Conservation (phyloP, 2,329 filamentous ascomycete genomes). For the Fusarium proliferatum region DNA sequence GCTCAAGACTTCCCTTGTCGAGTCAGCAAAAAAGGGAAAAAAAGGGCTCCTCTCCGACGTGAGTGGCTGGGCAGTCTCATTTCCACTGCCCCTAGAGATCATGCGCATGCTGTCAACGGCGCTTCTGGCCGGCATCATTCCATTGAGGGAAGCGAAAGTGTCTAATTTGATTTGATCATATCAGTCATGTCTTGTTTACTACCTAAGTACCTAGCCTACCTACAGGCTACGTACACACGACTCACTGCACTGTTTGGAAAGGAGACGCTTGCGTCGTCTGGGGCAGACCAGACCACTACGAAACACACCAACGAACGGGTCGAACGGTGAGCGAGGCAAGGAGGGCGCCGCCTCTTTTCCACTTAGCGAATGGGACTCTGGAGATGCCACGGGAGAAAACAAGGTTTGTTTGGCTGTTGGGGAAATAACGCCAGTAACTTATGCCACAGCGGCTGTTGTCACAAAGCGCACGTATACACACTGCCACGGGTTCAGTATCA, state of each 20-base stretch:
- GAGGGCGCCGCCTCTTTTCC: slow-evolving; percentile 19
- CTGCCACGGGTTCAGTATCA: neutral
- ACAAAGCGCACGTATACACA: neutral
- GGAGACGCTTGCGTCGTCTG: slow-evolving; percentile 26
- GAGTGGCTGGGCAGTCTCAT: slow-evolving; percentile 31
- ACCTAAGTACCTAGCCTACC: neutral
- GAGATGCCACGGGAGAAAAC: neutral
- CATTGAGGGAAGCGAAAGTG: slow-evolving; percentile 31
- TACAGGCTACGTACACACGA: neutral
- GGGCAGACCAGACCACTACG: slow-evolving; percentile 13
- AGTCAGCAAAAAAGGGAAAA: slow-evolving; percentile 21
- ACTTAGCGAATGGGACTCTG: slow-evolving; percentile 23
- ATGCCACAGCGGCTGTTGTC: slow-evolving; percentile 10
- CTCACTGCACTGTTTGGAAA: slow-evolving; percentile 25
- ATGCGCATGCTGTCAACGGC: slow-evolving; percentile 10
- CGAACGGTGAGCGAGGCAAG: slow-evolving; percentile 19
- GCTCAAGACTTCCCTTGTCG: neutral
- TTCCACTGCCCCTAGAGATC: slow-evolving; percentile 26
- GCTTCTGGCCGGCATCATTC: slow-evolving; percentile 17
- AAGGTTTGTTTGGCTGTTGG: slow-evolving; percentile 17
- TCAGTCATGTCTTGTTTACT: neutral
- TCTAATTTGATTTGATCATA: slow-evolving; percentile 26
- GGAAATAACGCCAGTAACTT: neutral
- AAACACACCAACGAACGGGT: slow-evolving; percentile 33
- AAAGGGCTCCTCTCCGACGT: slow-evolving; percentile 6